phyloP scores from a whole-genome alignment of 1,284 basidiomycete species.

The Psilocybe mexicana region DNA sequence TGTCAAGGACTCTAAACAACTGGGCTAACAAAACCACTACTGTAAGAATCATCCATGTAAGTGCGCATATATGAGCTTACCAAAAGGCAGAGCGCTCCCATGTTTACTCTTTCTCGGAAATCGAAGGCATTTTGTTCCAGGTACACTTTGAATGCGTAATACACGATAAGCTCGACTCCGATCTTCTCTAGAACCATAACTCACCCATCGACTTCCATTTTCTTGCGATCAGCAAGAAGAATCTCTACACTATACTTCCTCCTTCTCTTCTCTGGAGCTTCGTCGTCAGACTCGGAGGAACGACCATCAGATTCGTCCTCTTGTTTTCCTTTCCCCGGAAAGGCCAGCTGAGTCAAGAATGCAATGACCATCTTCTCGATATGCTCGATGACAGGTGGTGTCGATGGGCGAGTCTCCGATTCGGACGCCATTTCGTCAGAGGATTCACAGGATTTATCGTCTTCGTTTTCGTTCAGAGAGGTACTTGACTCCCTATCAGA shows the following conservation, averaged over 20 bases:
- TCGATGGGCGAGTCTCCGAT: no score
- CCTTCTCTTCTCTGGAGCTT: slow-evolving; percentile 11
- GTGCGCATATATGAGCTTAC: slow-evolving; percentile 35
- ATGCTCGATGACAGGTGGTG: slow-evolving; percentile 7
- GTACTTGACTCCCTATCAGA: not conserved
- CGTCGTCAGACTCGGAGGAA: slow-evolving; percentile 13
- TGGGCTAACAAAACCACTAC: slow-evolving; percentile 47
- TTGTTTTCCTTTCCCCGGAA: slow-evolving; percentile 10
- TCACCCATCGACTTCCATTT: slow-evolving; percentile 24
- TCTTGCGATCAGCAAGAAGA: slow-evolving; percentile 32
- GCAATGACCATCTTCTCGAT: slow-evolving; percentile 56
- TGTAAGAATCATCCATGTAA: not conserved
- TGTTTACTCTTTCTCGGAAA: slow-evolving; percentile 40
- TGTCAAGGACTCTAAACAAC: slow-evolving; percentile 58
- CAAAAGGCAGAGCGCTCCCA: slow-evolving; percentile 54
- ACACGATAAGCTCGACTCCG: not conserved
- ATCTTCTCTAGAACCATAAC: not conserved
- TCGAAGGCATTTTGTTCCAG: slow-evolving; percentile 27
- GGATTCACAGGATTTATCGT: not conserved
- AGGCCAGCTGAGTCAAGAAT: slow-evolving; percentile 54
- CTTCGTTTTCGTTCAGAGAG: not conserved
- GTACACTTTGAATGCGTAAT: slow-evolving; percentile 13
- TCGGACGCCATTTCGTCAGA: not conserved
- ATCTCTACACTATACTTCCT: slow-evolving; percentile 29
- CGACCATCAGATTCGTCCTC: slow-evolving; percentile 11